A percentile compares a stretch with the other conserved stretches of the same genome.
Conservation (phyloP, 306 rosid species). For the Medicago lupulina region DNA sequence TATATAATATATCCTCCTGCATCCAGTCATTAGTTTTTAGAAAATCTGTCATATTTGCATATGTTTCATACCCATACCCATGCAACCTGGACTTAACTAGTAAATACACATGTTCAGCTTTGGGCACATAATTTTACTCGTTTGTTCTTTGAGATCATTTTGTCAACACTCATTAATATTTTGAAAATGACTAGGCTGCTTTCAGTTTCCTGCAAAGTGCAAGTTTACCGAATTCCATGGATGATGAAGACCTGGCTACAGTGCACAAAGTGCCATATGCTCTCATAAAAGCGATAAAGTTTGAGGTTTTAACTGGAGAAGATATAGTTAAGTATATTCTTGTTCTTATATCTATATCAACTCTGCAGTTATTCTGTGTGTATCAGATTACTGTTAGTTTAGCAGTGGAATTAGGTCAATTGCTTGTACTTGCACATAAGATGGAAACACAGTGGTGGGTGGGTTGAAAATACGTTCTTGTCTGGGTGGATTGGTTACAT, state of each 20-base stretch:
- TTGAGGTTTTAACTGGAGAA: constrained; percentile 51
- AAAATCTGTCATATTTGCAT: neutral
- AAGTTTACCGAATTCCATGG: constrained; percentile 61
- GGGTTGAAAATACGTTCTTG: constrained; percentile 15
- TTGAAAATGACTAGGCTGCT: constrained; percentile 51
- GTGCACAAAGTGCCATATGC: constrained; percentile 53
- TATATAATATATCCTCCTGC: neutral
- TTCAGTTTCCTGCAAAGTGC: constrained; percentile 42
- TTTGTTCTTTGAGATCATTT: constrained; percentile 32
- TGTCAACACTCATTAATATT: constrained; percentile 32
- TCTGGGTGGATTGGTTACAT: constrained; percentile 32
- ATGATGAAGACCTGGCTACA: constrained; percentile 47
- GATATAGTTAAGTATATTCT: constrained; percentile 66
- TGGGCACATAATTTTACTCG: constrained; percentile 19
- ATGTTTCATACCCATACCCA: neutral
- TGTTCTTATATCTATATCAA: constrained; percentile 27
- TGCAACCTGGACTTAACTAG: constrained; percentile 17
- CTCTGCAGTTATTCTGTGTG: constrained; percentile 14
- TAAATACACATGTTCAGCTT: constrained; percentile 31
- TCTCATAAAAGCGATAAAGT: constrained; percentile 52
- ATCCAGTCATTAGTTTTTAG: neutral
- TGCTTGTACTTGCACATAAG: constrained; percentile 15
- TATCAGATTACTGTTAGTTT: constrained; percentile 17
- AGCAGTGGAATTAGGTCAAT: constrained; percentile 19
- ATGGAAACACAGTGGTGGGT: constrained; percentile 35